Evolutionary conservation across 495 filamentous ascomycete species (phyloP).

Genomic region (Penicillium simplicissimum): DNA sequence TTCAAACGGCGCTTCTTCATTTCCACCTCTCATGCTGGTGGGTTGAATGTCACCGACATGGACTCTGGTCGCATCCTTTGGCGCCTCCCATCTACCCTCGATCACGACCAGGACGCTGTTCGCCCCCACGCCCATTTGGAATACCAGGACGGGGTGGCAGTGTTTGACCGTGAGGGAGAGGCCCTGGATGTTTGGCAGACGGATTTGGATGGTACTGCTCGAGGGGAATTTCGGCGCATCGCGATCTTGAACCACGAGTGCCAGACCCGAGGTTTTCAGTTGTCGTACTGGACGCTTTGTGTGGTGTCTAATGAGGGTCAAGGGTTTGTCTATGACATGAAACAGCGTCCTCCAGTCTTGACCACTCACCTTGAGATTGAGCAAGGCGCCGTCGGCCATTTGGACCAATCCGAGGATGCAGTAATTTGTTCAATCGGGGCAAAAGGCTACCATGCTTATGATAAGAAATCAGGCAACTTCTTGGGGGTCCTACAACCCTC

Average conservation of each 20-base stretch:
- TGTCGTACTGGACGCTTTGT: conserved; percentile 42
- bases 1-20: conserved; percentile 44
- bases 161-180: conserved; percentile 44
- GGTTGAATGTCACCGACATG: conserved; percentile 44
- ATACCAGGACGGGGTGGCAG: conserved; percentile 45
- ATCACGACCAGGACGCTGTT: conserved; percentile 31
- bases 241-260: conserved; percentile 39
- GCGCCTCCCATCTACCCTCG: conserved; percentile 38
- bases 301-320: conserved; percentile 42
- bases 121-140: conserved; percentile 42
- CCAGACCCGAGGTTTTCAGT: conserved; percentile 43
- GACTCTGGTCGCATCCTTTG: conserved; percentile 38
- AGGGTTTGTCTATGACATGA: conserved; percentile 47
- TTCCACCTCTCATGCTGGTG: conserved; percentile 41
- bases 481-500: conserved; percentile 36
- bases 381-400: conserved; percentile 35
- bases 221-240: conserved; percentile 41
- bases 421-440: conserved; percentile 44
- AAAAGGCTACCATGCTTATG: conserved; percentile 37
- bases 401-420: conserved; percentile 38
- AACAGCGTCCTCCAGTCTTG: conserved; percentile 33
- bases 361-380: conserved; percentile 36
- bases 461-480: conserved; percentile 32
- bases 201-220: conserved; percentile 30
- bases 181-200: conserved; percentile 43